Evolutionary conservation across 352 stramenopile species (phyloP).

Genomic region (Phytophthora hibernalis): DNA sequence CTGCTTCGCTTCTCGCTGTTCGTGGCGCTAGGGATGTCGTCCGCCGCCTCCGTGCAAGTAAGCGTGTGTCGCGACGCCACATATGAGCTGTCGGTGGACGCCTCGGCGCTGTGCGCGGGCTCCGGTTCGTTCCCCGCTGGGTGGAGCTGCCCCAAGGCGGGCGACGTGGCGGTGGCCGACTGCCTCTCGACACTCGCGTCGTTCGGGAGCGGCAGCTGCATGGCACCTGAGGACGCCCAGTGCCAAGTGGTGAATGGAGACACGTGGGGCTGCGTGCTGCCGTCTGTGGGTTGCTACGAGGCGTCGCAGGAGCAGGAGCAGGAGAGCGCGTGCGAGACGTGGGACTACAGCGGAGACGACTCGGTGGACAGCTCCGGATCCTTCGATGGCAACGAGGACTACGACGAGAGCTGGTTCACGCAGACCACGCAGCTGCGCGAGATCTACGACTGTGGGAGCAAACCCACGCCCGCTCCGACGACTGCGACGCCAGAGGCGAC

Average conservation of each 20-base stretch:
- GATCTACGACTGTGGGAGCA: constrained; percentile 34
- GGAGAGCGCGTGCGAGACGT: constrained; percentile 35
- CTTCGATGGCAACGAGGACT: constrained; percentile 33
- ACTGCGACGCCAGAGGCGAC: constrained; percentile 23
- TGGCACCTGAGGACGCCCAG: constrained; percentile 46
- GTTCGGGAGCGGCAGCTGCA: constrained; percentile 31
- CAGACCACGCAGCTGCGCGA: constrained; percentile 34
- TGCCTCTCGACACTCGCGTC: constrained; percentile 48
- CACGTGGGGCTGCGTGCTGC: constrained; percentile 57
- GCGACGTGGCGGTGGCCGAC: constrained; percentile 43
- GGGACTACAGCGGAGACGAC: constrained; percentile 41
- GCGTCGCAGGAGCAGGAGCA: background rate
- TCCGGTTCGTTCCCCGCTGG: constrained; percentile 36
- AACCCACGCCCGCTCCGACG: constrained; percentile 38
- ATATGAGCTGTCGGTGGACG: constrained; percentile 38
- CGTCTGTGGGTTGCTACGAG: constrained; percentile 42
- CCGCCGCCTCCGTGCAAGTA: constrained; percentile 27
- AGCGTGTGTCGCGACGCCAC: constrained; percentile 58
- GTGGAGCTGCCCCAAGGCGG: constrained; percentile 40
- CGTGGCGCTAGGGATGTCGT: constrained; percentile 9
- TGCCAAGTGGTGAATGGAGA: constrained; percentile 42
- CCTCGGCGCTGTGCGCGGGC: constrained; percentile 36
- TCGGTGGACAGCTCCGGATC: constrained; percentile 25
- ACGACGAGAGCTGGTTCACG: constrained; percentile 44
- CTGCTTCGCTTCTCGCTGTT: constrained; percentile 23